phyloP scores from a whole-genome alignment of 352 stramenopile genomes.

The Thalassiosira mediterranea region DNA sequence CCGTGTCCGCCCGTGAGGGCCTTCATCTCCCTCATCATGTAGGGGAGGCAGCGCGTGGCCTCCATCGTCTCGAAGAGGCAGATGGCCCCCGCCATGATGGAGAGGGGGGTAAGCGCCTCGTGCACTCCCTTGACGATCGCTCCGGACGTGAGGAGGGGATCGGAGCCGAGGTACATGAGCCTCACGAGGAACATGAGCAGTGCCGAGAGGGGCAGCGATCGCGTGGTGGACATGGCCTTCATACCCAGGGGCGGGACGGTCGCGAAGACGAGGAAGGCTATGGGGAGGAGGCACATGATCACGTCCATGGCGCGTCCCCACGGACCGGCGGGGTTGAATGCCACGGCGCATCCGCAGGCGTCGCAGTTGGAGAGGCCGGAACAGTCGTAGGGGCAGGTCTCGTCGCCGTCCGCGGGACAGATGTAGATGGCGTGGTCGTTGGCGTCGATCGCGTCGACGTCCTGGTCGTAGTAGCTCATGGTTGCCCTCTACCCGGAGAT shows the following conservation, averaged over 20 bases:
- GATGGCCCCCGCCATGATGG: slow-evolving; percentile 69
- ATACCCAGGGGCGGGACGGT: slow-evolving; percentile 33
- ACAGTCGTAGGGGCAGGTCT: slow-evolving; percentile 19
- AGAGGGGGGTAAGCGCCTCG: slow-evolving; percentile 56
- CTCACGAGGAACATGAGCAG: slow-evolving; percentile 62
- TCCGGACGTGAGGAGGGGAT: slow-evolving; percentile 45
- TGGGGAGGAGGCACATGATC: slow-evolving; percentile 59
- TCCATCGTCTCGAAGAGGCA: slow-evolving; percentile 72
- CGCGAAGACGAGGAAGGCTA: slow-evolving; percentile 55
- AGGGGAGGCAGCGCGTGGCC: slow-evolving; percentile 65
- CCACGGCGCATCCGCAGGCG: slow-evolving; percentile 43
- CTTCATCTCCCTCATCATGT: slow-evolving; percentile 79
- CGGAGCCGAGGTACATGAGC: slow-evolving; percentile 60
- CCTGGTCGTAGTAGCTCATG: not conserved
- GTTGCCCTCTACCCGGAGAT: not conserved
- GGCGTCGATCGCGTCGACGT: not conserved
- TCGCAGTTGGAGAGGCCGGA: slow-evolving; percentile 20
- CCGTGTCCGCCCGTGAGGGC: slow-evolving; percentile 58
- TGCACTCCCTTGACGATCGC: slow-evolving; percentile 58
- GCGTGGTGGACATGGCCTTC: slow-evolving; percentile 51
- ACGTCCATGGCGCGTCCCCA: slow-evolving; percentile 62
- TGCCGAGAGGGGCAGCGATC: slow-evolving; percentile 51
- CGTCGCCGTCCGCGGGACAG: slow-evolving; percentile 18
- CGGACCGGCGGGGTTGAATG: slow-evolving; percentile 33
- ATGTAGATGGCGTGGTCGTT: not conserved